These are phyloP conservation scores for Debaryomyces maramus DNA, from an alignment of 805 yeast genomes.

Conservation along the genomic window DNA sequence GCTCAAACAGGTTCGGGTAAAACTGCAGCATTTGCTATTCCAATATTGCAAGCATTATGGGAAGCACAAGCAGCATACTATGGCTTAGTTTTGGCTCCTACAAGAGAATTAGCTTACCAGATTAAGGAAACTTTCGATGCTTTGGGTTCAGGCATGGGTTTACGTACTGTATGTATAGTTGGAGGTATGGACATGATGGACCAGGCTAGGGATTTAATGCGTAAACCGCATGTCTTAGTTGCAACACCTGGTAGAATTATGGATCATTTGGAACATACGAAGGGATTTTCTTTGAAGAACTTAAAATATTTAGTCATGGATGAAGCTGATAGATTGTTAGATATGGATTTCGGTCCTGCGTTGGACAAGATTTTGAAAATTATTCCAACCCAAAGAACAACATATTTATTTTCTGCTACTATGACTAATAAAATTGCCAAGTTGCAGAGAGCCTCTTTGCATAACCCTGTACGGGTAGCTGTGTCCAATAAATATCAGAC, in stretches of 20 bases:
- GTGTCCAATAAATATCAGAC: slow-evolving; percentile 88
- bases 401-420: slow-evolving; percentile 92
- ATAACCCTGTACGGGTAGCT: slow-evolving; percentile 87
- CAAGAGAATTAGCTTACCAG: slow-evolving; percentile 82
- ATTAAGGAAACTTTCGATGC: slow-evolving; percentile 96
- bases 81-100: slow-evolving; percentile 85
- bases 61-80: slow-evolving; percentile 84
- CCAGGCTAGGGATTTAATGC: slow-evolving; percentile 89
- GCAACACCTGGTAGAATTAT: slow-evolving; percentile 95
- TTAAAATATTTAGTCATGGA: slow-evolving; percentile 88
- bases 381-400: slow-evolving; percentile 81
- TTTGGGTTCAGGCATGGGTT: slow-evolving; percentile 86
- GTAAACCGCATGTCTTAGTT: slow-evolving; percentile 90
- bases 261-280: slow-evolving; percentile 91
- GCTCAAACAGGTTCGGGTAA: slow-evolving; percentile 99
- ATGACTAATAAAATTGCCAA: slow-evolving; percentile 95
- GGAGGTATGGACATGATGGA: slow-evolving; percentile 99
- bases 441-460: slow-evolving; percentile 86
- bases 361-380: slow-evolving; percentile 80
- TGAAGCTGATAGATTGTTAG: slow-evolving; percentile 94
- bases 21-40: slow-evolving; percentile 97
- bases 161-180: slow-evolving; percentile 83
- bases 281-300: slow-evolving; percentile 79
- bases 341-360: slow-evolving; percentile 96
- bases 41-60: slow-evolving; percentile 89